Percentiles rank a stretch among this genome's conserved stretches.
Conservation (phyloP, 2,329 filamentous ascomycete genomes). For the Fusarium coicis region DNA sequence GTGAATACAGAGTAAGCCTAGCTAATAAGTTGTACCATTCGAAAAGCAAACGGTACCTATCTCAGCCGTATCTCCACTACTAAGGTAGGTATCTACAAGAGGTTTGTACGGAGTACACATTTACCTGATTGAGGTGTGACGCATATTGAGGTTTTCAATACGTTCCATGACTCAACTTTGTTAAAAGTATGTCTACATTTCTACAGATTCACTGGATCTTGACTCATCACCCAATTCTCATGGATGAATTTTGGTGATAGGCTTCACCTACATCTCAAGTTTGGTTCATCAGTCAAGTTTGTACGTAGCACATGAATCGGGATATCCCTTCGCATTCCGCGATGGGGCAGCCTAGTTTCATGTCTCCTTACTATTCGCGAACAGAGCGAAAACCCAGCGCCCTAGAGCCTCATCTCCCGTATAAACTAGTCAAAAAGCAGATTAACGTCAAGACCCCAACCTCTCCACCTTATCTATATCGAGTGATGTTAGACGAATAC, state of each 20-base stretch:
- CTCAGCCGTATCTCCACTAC: neutral
- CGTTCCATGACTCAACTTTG: neutral
- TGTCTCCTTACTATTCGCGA: constrained; percentile 20
- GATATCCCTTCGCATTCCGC: constrained; percentile 17
- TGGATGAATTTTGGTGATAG: neutral
- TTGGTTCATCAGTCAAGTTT: neutral
- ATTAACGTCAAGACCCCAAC: constrained; percentile 32
- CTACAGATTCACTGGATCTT: neutral
- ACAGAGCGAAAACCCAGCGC: constrained; percentile 6
- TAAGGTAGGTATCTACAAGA: neutral
- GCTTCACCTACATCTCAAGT: neutral
- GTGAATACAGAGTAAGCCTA: neutral
- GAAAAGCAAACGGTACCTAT: neutral
- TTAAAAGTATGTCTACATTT: neutral
- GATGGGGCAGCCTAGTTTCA: constrained; percentile 17
- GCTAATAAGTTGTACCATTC: neutral
- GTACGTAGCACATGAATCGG: neutral
- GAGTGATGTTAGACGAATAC: constrained; percentile 44
- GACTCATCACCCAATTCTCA: neutral
- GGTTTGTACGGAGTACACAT: neutral
- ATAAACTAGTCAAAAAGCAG: constrained; percentile 33
- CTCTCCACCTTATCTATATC: constrained; percentile 36
- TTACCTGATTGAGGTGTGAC: neutral
- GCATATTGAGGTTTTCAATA: neutral
- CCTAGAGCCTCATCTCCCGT: constrained; percentile 38